Conservation (phyloP, 768 basidiomycete species). For the Daedalea quercina region DNA sequence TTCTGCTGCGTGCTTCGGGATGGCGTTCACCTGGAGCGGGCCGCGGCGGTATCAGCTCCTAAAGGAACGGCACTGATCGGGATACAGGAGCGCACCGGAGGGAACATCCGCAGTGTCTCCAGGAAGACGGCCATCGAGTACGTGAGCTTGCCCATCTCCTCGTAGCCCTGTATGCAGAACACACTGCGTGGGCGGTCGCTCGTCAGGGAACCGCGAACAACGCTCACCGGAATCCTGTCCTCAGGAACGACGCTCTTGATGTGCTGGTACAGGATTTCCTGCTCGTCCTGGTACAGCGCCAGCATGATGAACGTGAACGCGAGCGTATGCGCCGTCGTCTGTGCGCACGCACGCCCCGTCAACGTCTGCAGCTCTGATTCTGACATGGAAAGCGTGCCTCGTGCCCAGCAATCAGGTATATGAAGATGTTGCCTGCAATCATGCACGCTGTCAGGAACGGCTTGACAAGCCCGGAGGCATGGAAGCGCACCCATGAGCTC, state of each 20-base stretch:
- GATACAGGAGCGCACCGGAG: conserved; percentile 19
- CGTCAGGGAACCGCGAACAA: too few relatives aligned
- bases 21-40: conserved; percentile 1
- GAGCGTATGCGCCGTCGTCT: conserved; percentile 30
- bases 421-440: conserved; percentile 28
- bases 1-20: conserved; percentile 16
- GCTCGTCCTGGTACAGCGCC: conserved; percentile 34
- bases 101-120: conserved; percentile 26
- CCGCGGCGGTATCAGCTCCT: neutral
- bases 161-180: conserved; percentile 18
- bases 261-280: conserved; percentile 30
- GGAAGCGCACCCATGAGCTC: conserved; percentile 31
- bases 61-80: neutral
- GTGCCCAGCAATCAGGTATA: conserved; percentile 42
- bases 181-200: too few relatives aligned
- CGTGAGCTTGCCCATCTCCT: conserved; percentile 20
- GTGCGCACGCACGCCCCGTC: neutral
- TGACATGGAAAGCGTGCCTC: neutral
- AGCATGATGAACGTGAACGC: conserved; percentile 28
- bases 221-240: conserved; percentile 18
- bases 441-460: neutral
- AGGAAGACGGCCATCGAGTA: conserved; percentile 25
- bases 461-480: neutral
- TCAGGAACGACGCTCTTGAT: conserved; percentile 22
- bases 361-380: neutral